Base-by-base conservation (phyloP, 2,329 filamentous ascomycete species). In the Sclerotinia sclerotiorum region DNA sequence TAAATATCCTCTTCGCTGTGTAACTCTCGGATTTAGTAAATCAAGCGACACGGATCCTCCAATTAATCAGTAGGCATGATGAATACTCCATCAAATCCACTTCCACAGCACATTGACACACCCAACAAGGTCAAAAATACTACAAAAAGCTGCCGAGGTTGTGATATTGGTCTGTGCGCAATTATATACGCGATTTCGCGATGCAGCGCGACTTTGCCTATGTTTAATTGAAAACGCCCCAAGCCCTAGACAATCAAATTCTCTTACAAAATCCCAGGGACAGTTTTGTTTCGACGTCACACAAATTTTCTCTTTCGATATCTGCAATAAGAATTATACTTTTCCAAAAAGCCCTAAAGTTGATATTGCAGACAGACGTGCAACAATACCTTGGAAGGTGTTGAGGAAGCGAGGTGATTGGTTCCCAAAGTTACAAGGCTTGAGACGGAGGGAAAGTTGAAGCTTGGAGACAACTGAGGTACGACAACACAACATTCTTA, bases 111-210 rank as follows among this genome's bases (percentile, higher is more conserved):
- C 29, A 7, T 24, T 11, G 21, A 13, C 58, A 21, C 27, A 27
- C 24, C 24, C 58, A 61, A n/a, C 27, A 24, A 62, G 58, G 58
- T 39, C 21, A 51, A 62, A 57, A 32, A 61, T 35, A 21, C 44
- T 17, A 6, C 27, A 46, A 58, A 35, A 48, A 32, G 10, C 13
- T n/a, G 57, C 44, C 58, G 58, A 61, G 44, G 58, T 13, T 61
- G 27, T 19, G 15, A 21, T 49, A 35, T 24, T 51, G 2, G 10
- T 63, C 60, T 10, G n/a, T 63, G 46, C 60, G 29, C 48, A 1
- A 51, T 27, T 27, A 27, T 42, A 46, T 21, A 63, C 60, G 60
- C 21, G 46, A 51, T 62, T 27, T 39, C 29, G 8, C n/a, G 27
- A 32, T 29, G 5, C 21, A 48, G 27, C 46, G 58, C 58, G 58